These are phyloP conservation scores for Trametes gibbosa DNA, from an alignment of 768 basidiomycete species.

Conservation along the genomic window DNA sequence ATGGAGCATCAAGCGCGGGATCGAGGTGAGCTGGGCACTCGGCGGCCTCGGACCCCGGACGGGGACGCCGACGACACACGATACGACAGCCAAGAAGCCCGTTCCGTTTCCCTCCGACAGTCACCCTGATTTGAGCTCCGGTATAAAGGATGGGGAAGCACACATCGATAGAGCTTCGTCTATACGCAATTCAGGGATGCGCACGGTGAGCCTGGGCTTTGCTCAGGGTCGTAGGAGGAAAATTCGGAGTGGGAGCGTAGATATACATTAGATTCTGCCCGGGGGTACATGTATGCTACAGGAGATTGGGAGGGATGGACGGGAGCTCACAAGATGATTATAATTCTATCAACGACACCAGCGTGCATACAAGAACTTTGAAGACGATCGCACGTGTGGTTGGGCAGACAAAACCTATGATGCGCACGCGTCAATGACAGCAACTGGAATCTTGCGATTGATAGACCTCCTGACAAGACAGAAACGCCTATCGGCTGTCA, in stretches of 20 bases:
- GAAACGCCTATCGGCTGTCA: too few relatives aligned
- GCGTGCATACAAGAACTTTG: too few relatives aligned
- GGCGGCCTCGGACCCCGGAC: constrained; percentile 43
- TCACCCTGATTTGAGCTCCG: not conserved
- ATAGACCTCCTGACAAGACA: too few relatives aligned
- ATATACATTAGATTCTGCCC: not conserved
- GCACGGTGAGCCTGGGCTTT: constrained; percentile 17
- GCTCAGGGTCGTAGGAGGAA: constrained; percentile 16
- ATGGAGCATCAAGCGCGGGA: constrained; percentile 81
- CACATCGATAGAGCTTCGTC: not conserved
- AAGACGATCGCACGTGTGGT: too few relatives aligned
- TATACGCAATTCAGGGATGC: constrained; percentile 3
- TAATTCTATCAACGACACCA: too few relatives aligned
- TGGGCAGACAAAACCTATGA: too few relatives aligned
- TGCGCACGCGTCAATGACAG: too few relatives aligned
- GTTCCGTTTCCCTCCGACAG: not conserved
- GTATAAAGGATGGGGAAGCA: not conserved
- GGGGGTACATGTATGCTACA: not conserved
- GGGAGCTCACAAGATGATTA: too few relatives aligned
- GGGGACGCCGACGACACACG: not conserved
- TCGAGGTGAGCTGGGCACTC: constrained; percentile 80
- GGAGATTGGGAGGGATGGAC: too few relatives aligned
- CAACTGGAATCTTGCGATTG: too few relatives aligned
- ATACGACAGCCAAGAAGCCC: not conserved
- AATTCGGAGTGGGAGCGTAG: constrained; percentile 11